Conservation (phyloP, 192 early-diverging fungal species). For the Entomortierella chlamydospora region DNA sequence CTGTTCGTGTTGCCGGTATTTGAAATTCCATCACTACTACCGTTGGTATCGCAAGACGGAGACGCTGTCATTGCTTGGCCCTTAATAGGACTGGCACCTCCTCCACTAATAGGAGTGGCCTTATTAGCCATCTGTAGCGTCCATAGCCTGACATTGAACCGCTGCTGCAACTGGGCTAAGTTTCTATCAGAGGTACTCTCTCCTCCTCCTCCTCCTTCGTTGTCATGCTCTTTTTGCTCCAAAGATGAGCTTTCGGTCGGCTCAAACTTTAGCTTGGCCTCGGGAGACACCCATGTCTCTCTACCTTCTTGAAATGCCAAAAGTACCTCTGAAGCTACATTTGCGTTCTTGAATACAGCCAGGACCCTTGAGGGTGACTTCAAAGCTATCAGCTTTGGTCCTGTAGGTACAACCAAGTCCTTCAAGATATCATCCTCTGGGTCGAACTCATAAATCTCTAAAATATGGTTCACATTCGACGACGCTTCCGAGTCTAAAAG, state of each 20-base stretch:
- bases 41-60: neutral
- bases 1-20: neutral
- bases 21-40: neutral
- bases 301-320: conserved; percentile 42
- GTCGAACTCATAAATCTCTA: conserved; percentile 44
- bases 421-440: conserved; percentile 32
- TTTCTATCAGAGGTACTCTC: neutral
- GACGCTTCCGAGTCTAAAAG: conserved; percentile 25
- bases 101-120: neutral
- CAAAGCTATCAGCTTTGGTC: conserved; percentile 24
- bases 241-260: neutral
- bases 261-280: conserved; percentile 4
- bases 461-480: conserved; percentile 31
- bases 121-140: conserved; percentile 41
- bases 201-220: neutral
- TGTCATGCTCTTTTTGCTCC: neutral
- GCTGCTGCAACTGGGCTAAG: conserved; percentile 12
- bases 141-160: conserved; percentile 48
- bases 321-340: conserved; percentile 30
- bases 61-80: neutral
- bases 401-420: conserved; percentile 24
- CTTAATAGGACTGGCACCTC: neutral
- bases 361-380: conserved; percentile 21
- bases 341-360: conserved; percentile 43
- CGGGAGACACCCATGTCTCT: conserved; percentile 37